Conservation (phyloP, 495 filamentous ascomycete species). For the Aspergillus taichungensis region DNA sequence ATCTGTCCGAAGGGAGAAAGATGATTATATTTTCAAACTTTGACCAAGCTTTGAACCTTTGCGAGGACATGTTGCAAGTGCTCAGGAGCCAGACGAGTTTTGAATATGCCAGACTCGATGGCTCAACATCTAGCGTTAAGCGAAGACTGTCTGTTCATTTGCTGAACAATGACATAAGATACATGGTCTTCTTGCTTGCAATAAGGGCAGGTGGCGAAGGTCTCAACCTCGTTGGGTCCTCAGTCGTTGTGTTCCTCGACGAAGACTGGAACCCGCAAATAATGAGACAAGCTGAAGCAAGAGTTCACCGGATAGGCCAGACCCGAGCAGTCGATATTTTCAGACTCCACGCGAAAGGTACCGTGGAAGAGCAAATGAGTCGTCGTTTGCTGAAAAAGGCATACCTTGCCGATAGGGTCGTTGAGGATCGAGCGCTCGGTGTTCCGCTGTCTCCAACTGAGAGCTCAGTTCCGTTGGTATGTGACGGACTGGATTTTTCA, state of each 20-base stretch:
- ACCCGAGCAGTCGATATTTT: slow-evolving; percentile 49
- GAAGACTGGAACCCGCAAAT: slow-evolving; percentile 62
- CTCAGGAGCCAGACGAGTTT: slow-evolving; percentile 41
- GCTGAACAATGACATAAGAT: slow-evolving; percentile 44
- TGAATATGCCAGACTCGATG: slow-evolving; percentile 50
- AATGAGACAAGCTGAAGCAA: slow-evolving; percentile 50
- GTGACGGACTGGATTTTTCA: slow-evolving; percentile 18
- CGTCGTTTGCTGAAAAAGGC: slow-evolving; percentile 57
- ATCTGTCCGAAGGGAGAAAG: slow-evolving; percentile 47
- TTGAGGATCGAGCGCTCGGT: slow-evolving; percentile 22
- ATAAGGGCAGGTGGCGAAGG: slow-evolving; percentile 57
- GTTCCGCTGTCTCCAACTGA: not conserved
- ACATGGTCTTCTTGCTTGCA: slow-evolving; percentile 55
- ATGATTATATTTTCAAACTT: slow-evolving; percentile 60
- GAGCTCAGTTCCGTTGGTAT: slow-evolving; percentile 7
- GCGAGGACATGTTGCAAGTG: slow-evolving; percentile 47
- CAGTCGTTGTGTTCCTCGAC: slow-evolving; percentile 55
- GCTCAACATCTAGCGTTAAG: slow-evolving; percentile 41
- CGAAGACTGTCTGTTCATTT: slow-evolving; percentile 50
- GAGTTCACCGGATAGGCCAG: slow-evolving; percentile 54
- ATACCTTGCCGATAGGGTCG: slow-evolving; percentile 55
- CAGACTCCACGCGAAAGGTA: slow-evolving; percentile 50
- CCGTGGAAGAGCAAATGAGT: slow-evolving; percentile 57
- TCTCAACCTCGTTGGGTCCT: slow-evolving; percentile 52
- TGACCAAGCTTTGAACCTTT: slow-evolving; percentile 48